Base-by-base conservation (phyloP, 345 rosid genomes). In the Pseudoturritis turrita region DNA sequence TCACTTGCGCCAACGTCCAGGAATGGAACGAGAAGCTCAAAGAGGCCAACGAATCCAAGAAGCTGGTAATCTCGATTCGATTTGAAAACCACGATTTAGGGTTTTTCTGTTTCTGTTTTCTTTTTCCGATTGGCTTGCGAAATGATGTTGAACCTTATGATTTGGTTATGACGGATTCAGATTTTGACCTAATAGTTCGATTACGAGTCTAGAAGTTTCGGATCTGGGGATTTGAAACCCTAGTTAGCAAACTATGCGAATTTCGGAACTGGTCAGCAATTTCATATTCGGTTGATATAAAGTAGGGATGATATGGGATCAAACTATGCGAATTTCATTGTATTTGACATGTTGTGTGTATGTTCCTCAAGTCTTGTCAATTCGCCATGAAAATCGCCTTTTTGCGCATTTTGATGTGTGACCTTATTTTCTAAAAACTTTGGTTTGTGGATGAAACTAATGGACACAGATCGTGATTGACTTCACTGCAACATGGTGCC, bases 401-500 rank as follows among this genome's bases (percentile, higher is more conserved):
- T 31, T 31, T n/a, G n/a, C n/a, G n/a, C n/a, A n/a, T n/a, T n/a
- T n/a, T n/a, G n/a, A n/a, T n/a, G n/a, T n/a, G n/a, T n/a, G n/a
- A n/a, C n/a, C n/a, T n/a, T n/a, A n/a, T n/a, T n/a, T n/a, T n/a
- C n/a, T n/a, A n/a, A n/a, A n/a, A n/a, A n/a, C n/a, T n/a, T n/a
- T n/a, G n/a, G n/a, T n/a, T n/a, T n/a, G 3, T 37, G 43, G 43
- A 10, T 37, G 43, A 10, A n/a, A 41, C 18, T 41, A 14, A 14
- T 41, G 3, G 46, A 41, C 25, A 40, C 73, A 89, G 96, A 65
- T 85, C n/a, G 87, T 91, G 76, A 83, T 85, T 8, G 91, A 89
- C 68, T 91, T 91, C 77, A 79, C 86, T 21, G 93, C 97, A 46
- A 57, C 89, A 31, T 91, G 97, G 97, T 89, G 96, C 56, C 82